phyloP scores from a whole-genome alignment of 306 rosid genomes.

The Macrotyloma uniflorum region DNA sequence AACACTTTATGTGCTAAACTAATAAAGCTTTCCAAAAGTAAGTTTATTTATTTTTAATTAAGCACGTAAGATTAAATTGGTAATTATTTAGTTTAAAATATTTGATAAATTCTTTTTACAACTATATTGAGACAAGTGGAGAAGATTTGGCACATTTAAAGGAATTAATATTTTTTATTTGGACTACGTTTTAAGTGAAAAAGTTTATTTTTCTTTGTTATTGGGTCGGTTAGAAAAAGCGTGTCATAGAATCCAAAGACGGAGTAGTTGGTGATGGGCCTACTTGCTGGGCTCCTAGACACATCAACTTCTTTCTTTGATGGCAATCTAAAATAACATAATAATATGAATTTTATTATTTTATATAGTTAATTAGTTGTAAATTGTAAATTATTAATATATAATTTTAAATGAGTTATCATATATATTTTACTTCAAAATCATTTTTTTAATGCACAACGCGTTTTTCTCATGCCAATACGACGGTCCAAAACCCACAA shows the following conservation, averaged over 20 bases:
- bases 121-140: neutral
- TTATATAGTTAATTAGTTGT: too few species aligned
- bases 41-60: neutral
- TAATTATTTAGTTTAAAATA: neutral
- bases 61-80: neutral
- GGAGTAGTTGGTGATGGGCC: neutral
- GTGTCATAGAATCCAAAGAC: neutral
- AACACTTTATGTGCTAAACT: neutral
- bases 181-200: neutral
- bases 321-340: neutral
- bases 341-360: neutral
- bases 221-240: neutral
- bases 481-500: neutral
- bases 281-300: neutral
- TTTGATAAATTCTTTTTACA: neutral
- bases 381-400: too few species aligned
- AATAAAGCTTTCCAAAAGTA: neutral
- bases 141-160: slow-evolving; percentile 5
- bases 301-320: neutral
- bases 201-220: neutral
- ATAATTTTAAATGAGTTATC: too few species aligned
- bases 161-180: neutral
- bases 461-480: too few species aligned
- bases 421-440: too few species aligned
- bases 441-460: too few species aligned